These are phyloP conservation scores for Lactifluus rugatus DNA, from an alignment of 768 basidiomycete genomes.

Conservation along the genomic window DNA sequence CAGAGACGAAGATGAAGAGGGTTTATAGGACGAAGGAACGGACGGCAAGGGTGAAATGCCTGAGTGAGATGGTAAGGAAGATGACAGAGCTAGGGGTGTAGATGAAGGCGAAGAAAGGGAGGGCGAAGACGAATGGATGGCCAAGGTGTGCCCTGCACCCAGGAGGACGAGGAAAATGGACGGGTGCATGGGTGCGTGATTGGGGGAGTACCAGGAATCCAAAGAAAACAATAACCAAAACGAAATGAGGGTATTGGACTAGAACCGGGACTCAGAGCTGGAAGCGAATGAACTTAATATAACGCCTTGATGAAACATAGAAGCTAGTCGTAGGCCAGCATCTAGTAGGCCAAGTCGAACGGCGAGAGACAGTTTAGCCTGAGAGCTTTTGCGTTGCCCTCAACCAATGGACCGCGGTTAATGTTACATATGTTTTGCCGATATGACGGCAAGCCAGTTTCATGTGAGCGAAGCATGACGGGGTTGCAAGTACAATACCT, in stretches of 20 bases:
- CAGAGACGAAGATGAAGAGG: not conserved
- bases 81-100: not conserved
- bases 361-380: not conserved
- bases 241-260: too few relatives aligned
- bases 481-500: not conserved
- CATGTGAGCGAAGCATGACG: not conserved
- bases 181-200: not conserved
- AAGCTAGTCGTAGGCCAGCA: not conserved
- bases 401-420: not conserved
- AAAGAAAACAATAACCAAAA: not conserved
- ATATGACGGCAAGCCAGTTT: not conserved
- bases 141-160: not conserved
- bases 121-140: not conserved
- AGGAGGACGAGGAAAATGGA: not conserved
- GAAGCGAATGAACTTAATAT: not conserved
- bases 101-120: not conserved
- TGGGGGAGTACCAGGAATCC: not conserved
- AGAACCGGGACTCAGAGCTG: too few relatives aligned
- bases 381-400: not conserved
- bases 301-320: not conserved
- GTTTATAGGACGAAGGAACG: not conserved
- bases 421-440: not conserved
- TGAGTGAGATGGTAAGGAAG: not conserved
- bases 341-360: not conserved
- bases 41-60: not conserved